phyloP scores from a whole-genome alignment of 75 land plant genomes.

The Picea sitchensis region DNA sequence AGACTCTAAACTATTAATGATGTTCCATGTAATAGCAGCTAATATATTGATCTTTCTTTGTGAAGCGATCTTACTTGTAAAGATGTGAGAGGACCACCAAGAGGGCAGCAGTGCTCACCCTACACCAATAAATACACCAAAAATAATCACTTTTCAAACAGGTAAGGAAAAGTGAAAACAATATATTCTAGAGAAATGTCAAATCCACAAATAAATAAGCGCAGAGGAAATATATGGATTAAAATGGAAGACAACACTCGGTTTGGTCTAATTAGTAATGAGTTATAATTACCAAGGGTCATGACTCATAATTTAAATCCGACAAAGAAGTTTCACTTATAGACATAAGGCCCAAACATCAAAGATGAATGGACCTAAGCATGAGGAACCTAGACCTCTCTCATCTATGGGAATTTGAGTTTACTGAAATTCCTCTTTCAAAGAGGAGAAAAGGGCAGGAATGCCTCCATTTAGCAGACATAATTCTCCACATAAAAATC shows the following conservation, averaged over 20 bases:
- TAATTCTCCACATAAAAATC: no score
- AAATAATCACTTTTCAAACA: no score
- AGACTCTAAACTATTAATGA: background rate
- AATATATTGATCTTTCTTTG: background rate
- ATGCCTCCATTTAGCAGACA: constrained; percentile 1
- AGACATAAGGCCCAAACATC: background rate
- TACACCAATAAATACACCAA: constrained; percentile 14
- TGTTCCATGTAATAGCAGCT: background rate
- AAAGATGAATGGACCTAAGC: background rate
- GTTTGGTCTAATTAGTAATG: background rate
- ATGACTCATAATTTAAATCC: background rate
- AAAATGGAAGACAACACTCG: background rate
- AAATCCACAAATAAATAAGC: no score
- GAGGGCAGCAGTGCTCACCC: constrained; percentile 98
- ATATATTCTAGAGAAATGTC: no score
- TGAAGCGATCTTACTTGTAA: constrained; percentile 51
- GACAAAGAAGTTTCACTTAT: background rate
- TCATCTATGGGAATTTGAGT: background rate
- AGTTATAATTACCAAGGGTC: background rate
- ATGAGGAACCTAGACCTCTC: no score
- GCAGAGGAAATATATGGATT: background rate
- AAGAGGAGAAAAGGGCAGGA: background rate
- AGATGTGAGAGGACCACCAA: constrained; percentile 86
- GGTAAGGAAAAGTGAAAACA: no score
- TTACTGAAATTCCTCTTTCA: background rate